A percentile compares a stretch with the other conserved stretches of the same genome.
Evolutionary conservation across 306 rosid genomes (phyloP).

Genomic region (Astragalus glycyphyllos): DNA sequence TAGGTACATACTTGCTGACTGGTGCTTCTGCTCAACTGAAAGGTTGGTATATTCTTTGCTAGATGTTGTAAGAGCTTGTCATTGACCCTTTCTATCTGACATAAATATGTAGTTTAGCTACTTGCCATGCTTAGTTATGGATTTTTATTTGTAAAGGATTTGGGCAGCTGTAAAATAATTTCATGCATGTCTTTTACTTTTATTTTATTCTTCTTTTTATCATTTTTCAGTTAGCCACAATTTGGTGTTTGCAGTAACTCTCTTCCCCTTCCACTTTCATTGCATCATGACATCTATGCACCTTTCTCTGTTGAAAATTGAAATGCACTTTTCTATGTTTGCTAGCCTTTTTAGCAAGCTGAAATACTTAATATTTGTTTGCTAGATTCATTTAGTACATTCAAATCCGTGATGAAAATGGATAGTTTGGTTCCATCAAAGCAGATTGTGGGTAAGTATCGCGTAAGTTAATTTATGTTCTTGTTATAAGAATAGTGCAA

Average conservation of each 20-base stretch:
- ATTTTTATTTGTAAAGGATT: constrained; percentile 51
- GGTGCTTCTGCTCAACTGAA: constrained; percentile 40
- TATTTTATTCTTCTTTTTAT: constrained; percentile 7
- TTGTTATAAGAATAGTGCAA: neutral
- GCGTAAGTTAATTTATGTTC: constrained; percentile 9
- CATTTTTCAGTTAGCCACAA: neutral
- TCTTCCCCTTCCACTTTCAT: neutral
- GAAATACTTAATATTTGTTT: neutral
- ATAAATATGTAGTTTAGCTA: constrained; percentile 44
- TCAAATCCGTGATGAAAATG: neutral
- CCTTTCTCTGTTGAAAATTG: constrained; percentile 2
- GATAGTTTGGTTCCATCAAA: neutral
- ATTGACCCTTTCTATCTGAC: constrained; percentile 40
- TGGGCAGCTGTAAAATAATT: constrained; percentile 58
- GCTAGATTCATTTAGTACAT: neutral
- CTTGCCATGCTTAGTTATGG: constrained; percentile 30
- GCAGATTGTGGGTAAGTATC: neutral
- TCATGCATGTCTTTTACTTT: constrained; percentile 27
- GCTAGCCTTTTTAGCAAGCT: neutral
- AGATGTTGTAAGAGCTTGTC: constrained; percentile 48
- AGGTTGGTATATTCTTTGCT: constrained; percentile 53
- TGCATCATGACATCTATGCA: neutral
- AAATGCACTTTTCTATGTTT: constrained; percentile 13
- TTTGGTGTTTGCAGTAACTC: constrained; percentile 14
- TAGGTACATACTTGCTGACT: constrained; percentile 57